phyloP scores from a whole-genome alignment of 768 basidiomycete species.

The Agaricus sinodeliciosus region DNA sequence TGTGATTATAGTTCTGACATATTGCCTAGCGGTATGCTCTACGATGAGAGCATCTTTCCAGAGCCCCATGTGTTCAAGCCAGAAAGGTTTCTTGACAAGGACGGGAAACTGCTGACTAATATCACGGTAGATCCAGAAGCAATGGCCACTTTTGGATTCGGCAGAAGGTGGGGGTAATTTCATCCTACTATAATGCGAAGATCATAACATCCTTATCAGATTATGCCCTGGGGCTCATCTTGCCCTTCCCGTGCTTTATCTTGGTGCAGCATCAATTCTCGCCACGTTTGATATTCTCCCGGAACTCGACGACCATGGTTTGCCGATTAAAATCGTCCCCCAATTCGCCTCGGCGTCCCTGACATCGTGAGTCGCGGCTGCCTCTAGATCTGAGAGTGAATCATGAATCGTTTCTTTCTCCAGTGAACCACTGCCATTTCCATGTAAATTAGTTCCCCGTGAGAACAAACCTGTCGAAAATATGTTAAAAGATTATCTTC shows the following conservation, averaged over 20 bases:
- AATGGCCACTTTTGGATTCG: conserved; percentile 14
- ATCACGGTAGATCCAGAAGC: conserved; percentile 5
- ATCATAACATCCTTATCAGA: not conserved
- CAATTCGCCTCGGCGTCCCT: not conserved
- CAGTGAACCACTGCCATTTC: not conserved
- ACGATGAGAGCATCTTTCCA: conserved; percentile 25
- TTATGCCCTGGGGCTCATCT: conserved; percentile 11
- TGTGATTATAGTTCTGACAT: conserved; percentile 22
- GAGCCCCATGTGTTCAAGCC: conserved; percentile 26
- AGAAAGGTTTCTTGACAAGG: conserved; percentile 18
- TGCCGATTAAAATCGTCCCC: not conserved
- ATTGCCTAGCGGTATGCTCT: conserved; percentile 22
- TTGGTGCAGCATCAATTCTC: conserved; percentile 10
- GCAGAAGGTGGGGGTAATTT: conserved; percentile 10
- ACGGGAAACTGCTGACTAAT: not conserved
- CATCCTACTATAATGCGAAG: not conserved
- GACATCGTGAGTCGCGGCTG: conserved; percentile 3
- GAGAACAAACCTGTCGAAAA: not conserved
- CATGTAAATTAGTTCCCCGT: not conserved
- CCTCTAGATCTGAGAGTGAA: not conserved
- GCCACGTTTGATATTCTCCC: conserved; percentile 15
- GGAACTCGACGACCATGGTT: conserved; percentile 5
- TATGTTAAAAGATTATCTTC: not conserved
- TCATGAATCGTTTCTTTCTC: not conserved
- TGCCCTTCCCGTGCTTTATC: not conserved